These are phyloP conservation scores for Pulicaria dysenterica DNA, from an alignment of 129 eudicot genomes.

Conservation along the genomic window DNA sequence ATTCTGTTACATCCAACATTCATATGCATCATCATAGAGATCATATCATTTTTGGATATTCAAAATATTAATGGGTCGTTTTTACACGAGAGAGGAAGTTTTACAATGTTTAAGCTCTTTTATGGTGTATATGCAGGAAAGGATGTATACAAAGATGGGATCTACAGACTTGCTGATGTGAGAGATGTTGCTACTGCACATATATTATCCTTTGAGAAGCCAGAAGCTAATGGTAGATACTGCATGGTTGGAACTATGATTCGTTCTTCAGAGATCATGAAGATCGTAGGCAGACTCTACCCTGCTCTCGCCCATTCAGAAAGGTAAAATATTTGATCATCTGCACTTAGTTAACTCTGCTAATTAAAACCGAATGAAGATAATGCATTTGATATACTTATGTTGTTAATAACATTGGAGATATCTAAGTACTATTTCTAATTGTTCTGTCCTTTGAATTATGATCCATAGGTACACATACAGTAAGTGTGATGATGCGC, in stretches of 20 bases:
- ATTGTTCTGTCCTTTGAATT: background rate
- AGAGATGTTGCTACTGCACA: slow-evolving; percentile 60
- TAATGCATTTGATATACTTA: too few species aligned
- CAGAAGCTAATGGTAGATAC: slow-evolving; percentile 60
- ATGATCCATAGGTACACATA: slow-evolving; percentile 29
- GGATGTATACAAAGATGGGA: slow-evolving; percentile 30
- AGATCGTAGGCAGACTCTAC: slow-evolving; percentile 31
- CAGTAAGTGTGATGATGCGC: slow-evolving; percentile 1
- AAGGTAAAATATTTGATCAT: slow-evolving; percentile 16
- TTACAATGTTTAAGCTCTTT: background rate
- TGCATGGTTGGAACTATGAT: slow-evolving; percentile 21
- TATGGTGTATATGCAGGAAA: slow-evolving; percentile 29
- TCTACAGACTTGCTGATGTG: slow-evolving; percentile 42
- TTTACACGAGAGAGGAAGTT: background rate
- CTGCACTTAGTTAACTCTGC: too few species aligned
- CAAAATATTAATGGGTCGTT: background rate
- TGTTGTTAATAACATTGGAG: too few species aligned
- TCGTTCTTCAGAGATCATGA: slow-evolving; percentile 27
- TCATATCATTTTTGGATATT: too few species aligned
- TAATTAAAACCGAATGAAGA: too few species aligned
- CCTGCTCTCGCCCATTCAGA: slow-evolving; percentile 34
- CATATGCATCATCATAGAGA: too few species aligned
- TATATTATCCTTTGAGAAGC: slow-evolving; percentile 52
- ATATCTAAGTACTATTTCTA: too few species aligned
- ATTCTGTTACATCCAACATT: background rate